A percentile compares a stretch with the other conserved stretches of the same genome.
These are phyloP conservation scores for Gremmenia infestans DNA, from an alignment of 2,329 filamentous ascomycete genomes.

Conservation along the genomic window DNA sequence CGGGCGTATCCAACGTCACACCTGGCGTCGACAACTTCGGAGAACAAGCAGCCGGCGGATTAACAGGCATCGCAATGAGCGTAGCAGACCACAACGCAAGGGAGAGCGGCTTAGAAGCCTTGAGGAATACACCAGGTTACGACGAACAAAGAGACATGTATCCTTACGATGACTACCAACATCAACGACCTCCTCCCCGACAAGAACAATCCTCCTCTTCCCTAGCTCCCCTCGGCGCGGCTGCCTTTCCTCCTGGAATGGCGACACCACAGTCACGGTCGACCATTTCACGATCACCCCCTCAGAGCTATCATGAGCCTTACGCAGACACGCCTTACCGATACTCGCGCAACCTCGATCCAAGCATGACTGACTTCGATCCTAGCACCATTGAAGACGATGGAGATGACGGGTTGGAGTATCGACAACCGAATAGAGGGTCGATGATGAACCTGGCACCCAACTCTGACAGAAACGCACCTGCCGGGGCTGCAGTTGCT, in stretches of 20 bases:
- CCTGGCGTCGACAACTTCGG: slow-evolving; percentile 65
- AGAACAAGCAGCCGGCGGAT: slow-evolving; percentile 56
- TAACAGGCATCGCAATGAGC: slow-evolving; percentile 62
- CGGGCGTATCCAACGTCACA: slow-evolving; percentile 39
- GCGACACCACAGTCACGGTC: slow-evolving; percentile 26
- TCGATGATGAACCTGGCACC: slow-evolving; percentile 39
- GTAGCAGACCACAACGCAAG: slow-evolving; percentile 61
- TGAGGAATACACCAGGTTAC: slow-evolving; percentile 38
- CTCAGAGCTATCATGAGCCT: slow-evolving; percentile 22
- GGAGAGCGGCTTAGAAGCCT: slow-evolving; percentile 60
- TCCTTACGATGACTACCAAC: slow-evolving; percentile 10
- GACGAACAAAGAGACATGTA: slow-evolving; percentile 15
- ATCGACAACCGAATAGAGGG: slow-evolving; percentile 46
- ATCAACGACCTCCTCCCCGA: slow-evolving; percentile 7
- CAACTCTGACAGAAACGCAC: slow-evolving; percentile 17
- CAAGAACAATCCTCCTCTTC: slow-evolving; percentile 24
- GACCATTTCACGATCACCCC: slow-evolving; percentile 21
- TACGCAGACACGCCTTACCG: slow-evolving; percentile 26
- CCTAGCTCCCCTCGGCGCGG: slow-evolving; percentile 27
- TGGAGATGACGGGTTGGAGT: slow-evolving; percentile 75
- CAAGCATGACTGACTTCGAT: slow-evolving; percentile 37
- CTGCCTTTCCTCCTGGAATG: slow-evolving; percentile 26
- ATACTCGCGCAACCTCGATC: slow-evolving; percentile 29
- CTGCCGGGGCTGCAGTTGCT: slow-evolving; percentile 25
- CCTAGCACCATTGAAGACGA: slow-evolving; percentile 81